These are phyloP conservation scores for Cyclostephanos invisitatus DNA, from an alignment of 108 stramenopile genomes.

Conservation along the genomic window DNA sequence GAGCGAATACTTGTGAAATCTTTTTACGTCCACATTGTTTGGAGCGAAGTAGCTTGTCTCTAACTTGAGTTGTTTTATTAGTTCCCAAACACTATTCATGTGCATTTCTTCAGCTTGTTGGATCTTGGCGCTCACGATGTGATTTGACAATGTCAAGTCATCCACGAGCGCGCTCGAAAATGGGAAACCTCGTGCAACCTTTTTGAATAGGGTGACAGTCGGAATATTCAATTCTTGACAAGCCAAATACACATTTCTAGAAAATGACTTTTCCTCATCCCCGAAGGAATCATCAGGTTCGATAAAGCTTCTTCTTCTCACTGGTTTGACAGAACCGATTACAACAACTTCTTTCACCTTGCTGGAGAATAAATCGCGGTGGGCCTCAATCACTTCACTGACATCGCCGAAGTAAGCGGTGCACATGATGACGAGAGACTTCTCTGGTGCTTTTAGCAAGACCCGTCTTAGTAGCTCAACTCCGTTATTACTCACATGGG, in stretches of 20 bases:
- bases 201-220: slow-evolving; percentile 25
- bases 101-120: slow-evolving; percentile 25
- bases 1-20: slow-evolving; percentile 36
- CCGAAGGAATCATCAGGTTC: slow-evolving; percentile 28
- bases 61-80: slow-evolving; percentile 15
- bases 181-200: slow-evolving; percentile 31
- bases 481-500: slow-evolving; percentile 27
- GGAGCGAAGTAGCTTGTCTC: slow-evolving; percentile 11
- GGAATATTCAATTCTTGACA: slow-evolving; percentile 43
- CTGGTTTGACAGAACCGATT: slow-evolving; percentile 35
- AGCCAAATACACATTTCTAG: slow-evolving; percentile 26
- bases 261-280: slow-evolving; percentile 9
- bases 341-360: slow-evolving; percentile 46
- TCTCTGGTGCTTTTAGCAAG: slow-evolving; percentile 28
- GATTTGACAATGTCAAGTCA: slow-evolving; percentile 26
- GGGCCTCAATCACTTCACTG: slow-evolving; percentile 29
- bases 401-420: slow-evolving; percentile 32
- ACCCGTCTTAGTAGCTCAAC: slow-evolving; percentile 31
- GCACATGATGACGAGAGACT: slow-evolving; percentile 39
- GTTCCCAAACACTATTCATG: slow-evolving; percentile 30
- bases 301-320: slow-evolving; percentile 21
- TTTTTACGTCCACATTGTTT: slow-evolving; percentile 19
- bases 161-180: slow-evolving; percentile 34
- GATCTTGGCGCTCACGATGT: slow-evolving; percentile 33
- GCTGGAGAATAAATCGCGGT: slow-evolving; percentile 23